phyloP scores from a whole-genome alignment of 257 asterid species.

The Salvia rosmarinus region DNA sequence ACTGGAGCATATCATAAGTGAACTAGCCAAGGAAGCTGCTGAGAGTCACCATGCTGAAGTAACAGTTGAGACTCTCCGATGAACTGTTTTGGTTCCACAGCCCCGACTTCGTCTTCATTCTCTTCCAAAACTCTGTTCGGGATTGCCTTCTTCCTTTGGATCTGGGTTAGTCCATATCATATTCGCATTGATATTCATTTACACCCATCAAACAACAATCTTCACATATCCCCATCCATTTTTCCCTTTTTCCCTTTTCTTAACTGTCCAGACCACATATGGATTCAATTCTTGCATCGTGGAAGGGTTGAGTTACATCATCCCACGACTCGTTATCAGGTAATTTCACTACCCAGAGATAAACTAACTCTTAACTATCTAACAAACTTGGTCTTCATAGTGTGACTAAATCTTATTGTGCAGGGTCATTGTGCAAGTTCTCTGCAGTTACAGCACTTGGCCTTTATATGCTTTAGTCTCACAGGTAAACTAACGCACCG shows the following conservation, averaged over 20 bases:
- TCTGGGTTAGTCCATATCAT: constrained; percentile 53
- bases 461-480: constrained; percentile 53
- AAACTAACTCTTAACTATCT: background rate
- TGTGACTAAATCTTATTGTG: background rate
- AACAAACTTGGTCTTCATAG: too few relatives aligned
- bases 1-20: constrained; percentile 79
- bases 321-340: constrained; percentile 79
- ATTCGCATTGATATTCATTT: too few relatives aligned
- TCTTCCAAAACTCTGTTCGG: constrained; percentile 90
- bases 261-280: constrained; percentile 57
- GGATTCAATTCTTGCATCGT: constrained; percentile 88
- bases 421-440: constrained; percentile 55
- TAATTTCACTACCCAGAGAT: constrained; percentile 19
- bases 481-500: constrained; percentile 36
- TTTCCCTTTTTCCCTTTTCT: background rate
- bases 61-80: constrained; percentile 65
- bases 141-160: constrained; percentile 89
- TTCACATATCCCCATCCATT: too few relatives aligned
- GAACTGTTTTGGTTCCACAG: constrained; percentile 81
- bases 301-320: constrained; percentile 66
- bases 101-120: constrained; percentile 73
- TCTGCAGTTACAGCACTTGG: constrained; percentile 57
- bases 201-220: background rate
- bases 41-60: constrained; percentile 35
- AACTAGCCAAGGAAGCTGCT: constrained; percentile 60